Evolutionary conservation across 2,329 filamentous ascomycete species (phyloP).

Genomic region (Fonsecaea erecta): DNA sequence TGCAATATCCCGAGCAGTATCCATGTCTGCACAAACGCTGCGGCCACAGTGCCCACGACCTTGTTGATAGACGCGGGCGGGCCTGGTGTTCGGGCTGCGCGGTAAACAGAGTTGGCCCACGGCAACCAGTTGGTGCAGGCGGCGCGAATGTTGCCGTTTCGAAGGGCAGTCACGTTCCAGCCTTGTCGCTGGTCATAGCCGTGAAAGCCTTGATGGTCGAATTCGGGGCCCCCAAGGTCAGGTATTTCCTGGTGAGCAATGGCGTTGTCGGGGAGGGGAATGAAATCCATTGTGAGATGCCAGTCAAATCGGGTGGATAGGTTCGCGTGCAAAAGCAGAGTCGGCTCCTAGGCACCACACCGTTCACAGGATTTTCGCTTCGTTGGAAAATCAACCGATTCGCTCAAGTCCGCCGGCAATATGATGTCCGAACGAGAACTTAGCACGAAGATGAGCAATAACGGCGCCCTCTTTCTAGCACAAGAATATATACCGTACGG

Average conservation of each 20-base stretch:
- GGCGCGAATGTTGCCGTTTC: background rate
- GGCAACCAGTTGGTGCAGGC: background rate
- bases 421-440: no score
- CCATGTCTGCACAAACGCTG: background rate
- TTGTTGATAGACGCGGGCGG: background rate
- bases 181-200: constrained; percentile 5
- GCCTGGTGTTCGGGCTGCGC: background rate
- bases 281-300: background rate
- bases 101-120: background rate
- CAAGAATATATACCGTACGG: no score
- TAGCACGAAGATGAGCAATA: no score
- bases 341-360: no score
- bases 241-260: background rate
- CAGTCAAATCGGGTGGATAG: background rate
- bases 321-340: background rate
- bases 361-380: no score
- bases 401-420: no score
- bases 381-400: no score
- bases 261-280: background rate
- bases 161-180: background rate
- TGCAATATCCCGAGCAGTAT: background rate
- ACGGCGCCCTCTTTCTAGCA: no score
- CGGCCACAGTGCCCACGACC: background rate
- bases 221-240: background rate
- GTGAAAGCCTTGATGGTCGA: background rate